These are phyloP conservation scores for Musa troglodytarum DNA, from an alignment of 176 grass and related monocot genomes.

Conservation along the genomic window DNA sequence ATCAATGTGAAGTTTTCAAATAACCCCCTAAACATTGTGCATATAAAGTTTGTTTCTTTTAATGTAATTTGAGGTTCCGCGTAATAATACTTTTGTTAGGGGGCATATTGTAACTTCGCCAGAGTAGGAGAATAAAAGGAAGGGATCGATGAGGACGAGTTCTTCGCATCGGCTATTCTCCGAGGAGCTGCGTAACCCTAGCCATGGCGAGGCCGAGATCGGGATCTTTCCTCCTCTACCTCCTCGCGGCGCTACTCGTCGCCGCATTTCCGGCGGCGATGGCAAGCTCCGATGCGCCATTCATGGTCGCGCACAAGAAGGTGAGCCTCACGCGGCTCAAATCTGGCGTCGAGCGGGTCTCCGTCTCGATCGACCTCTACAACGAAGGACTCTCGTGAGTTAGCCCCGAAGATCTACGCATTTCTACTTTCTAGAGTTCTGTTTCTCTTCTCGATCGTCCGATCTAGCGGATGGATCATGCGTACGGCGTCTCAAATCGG, in stretches of 20 bases:
- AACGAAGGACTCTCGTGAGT: constrained; percentile 92
- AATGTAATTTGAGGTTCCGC: too few relatives aligned
- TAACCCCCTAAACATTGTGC: too few relatives aligned
- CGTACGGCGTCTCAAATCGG: not conserved
- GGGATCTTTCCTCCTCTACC: constrained; percentile 11
- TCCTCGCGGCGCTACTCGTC: constrained; percentile 25
- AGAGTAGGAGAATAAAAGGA: too few relatives aligned
- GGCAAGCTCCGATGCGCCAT: constrained; percentile 49
- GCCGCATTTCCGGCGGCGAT: not conserved
- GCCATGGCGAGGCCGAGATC: constrained; percentile 42
- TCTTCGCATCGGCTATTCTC: not conserved
- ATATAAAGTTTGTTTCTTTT: too few relatives aligned
- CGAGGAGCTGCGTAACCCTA: constrained; percentile 11
- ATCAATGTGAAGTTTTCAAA: too few relatives aligned
- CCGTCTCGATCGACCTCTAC: constrained; percentile 88
- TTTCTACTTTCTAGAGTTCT: not conserved
- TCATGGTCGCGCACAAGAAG: constrained; percentile 94
- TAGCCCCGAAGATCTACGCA: not conserved
- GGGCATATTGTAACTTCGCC: too few relatives aligned
- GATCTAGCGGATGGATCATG: not conserved
- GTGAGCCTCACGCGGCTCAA: constrained; percentile 65
- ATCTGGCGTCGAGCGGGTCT: constrained; percentile 71
- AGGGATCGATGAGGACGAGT: too few relatives aligned
- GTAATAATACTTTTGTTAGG: too few relatives aligned
- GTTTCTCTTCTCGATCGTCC: not conserved